Percentiles rank a stretch among this genome's conserved stretches.
Conservation (phyloP, 495 filamentous ascomycete genomes). For the Cladorrhinum samala region DNA sequence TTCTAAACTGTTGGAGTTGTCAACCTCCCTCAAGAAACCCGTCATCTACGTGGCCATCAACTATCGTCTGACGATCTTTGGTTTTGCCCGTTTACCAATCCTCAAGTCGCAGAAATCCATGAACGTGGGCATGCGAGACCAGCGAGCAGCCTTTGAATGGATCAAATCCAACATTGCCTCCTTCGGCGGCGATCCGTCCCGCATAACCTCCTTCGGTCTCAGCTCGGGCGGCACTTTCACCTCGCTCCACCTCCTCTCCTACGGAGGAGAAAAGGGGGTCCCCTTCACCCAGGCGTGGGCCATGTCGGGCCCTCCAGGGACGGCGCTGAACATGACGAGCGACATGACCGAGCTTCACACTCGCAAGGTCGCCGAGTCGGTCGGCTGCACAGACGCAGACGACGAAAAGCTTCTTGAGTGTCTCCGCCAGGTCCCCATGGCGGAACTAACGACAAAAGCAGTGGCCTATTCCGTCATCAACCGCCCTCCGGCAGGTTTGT, state of each 20-base stretch:
- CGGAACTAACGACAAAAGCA: constrained; percentile 24
- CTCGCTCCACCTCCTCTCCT: constrained; percentile 30
- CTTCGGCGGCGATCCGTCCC: constrained; percentile 15
- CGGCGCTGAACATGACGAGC: constrained; percentile 35
- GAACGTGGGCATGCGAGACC: constrained; percentile 29
- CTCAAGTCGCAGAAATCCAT: constrained; percentile 19
- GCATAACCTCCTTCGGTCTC: constrained; percentile 24
- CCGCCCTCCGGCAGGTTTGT: constrained; percentile 17
- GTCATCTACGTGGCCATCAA: constrained; percentile 28
- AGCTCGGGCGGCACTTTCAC: constrained; percentile 19
- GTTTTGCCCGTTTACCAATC: constrained; percentile 15
- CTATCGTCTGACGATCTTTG: constrained; percentile 26
- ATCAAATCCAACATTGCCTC: constrained; percentile 38
- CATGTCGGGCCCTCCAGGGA: constrained; percentile 40
- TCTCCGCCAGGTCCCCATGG: constrained; percentile 25
- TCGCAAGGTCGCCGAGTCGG: constrained; percentile 21
- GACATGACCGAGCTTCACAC: constrained; percentile 33
- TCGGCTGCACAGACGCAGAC: constrained; percentile 14
- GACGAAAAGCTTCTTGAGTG: constrained; percentile 27
- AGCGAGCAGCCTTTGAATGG: constrained; percentile 23
- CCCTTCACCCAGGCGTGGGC: constrained; percentile 31
- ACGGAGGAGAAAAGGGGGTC: constrained; percentile 26
- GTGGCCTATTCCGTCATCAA: constrained; percentile 20
- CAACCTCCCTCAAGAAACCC: constrained; percentile 31
- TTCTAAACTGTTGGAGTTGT: constrained; percentile 30